phyloP scores from a whole-genome alignment of 2,329 filamentous ascomycete species.

The Pyricularia pennisetigena region DNA sequence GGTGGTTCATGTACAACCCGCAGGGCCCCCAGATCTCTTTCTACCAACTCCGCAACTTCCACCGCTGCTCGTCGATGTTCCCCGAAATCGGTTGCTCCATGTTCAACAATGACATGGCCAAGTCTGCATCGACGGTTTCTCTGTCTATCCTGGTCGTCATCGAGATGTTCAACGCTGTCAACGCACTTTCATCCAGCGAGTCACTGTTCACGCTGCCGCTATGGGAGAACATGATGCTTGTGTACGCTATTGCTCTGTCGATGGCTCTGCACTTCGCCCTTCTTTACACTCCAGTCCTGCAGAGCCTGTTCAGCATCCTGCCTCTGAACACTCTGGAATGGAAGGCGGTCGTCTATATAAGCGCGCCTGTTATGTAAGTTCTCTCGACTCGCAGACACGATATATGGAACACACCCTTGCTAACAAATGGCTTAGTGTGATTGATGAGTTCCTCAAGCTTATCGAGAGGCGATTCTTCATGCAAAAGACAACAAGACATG shows the following conservation, averaged over 20 bases:
- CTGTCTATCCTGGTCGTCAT: slow-evolving; percentile 91
- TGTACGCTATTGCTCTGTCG: slow-evolving; percentile 85
- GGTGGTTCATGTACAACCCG: slow-evolving; percentile 98
- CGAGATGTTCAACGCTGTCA: slow-evolving; percentile 99
- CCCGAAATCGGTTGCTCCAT: slow-evolving; percentile 86
- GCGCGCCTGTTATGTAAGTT: slow-evolving; percentile 83
- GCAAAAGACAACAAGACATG: slow-evolving; percentile 31
- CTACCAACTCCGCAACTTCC: slow-evolving; percentile 84
- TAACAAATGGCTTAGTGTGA: slow-evolving; percentile 38
- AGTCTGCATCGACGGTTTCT: slow-evolving; percentile 86
- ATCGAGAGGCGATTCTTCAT: slow-evolving; percentile 60
- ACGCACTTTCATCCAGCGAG: slow-evolving; percentile 90
- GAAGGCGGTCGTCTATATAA: slow-evolving; percentile 83
- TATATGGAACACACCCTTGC: not conserved
- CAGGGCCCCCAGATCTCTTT: slow-evolving; percentile 87
- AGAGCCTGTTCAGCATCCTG: slow-evolving; percentile 81
- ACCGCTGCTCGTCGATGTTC: slow-evolving; percentile 79
- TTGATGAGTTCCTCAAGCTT: slow-evolving; percentile 78
- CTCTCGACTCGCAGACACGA: not conserved
- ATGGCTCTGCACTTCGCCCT: slow-evolving; percentile 95
- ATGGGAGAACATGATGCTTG: slow-evolving; percentile 98
- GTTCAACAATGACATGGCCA: slow-evolving; percentile 78
- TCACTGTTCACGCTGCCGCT: slow-evolving; percentile 85
- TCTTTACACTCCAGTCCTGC: slow-evolving; percentile 83
- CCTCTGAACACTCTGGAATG: slow-evolving; percentile 81